Evolutionary conservation across 1,284 basidiomycete species (phyloP), one percentile per base, ranked within the genome.

Genomic region (Apiotrichum brassicae): DNA sequence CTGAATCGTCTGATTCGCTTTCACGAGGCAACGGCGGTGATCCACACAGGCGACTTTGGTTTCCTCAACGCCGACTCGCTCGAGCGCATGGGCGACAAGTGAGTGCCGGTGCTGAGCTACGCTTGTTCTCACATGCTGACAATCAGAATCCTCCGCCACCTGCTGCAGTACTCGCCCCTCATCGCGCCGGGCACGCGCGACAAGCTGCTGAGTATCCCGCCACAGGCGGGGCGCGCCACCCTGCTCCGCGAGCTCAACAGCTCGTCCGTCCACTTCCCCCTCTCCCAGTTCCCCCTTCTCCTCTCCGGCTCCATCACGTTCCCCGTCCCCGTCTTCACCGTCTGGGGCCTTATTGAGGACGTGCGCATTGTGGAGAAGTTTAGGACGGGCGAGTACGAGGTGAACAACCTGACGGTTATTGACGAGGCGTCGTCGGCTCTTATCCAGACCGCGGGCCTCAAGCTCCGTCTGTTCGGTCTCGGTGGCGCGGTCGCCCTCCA

Each of bases 41-140:
- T 99, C 57, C 94, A 98, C 73, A 97, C 93, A 0, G 95, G 95
- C 49, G 95, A 99, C 77, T 98, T 98, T 83, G 95, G 95, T 51
- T 97, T 98, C 75, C 95, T 95, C 73, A 90, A 92, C 71, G 76
- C 80, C 19, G 80, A 81, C 53, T 91, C 86, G 69, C 77, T 95
- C 47, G 86, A 86, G 34, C 79, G 89, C 58, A 94, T 97, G 77
- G 88, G 86, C 65, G 92, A 95, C 79, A 82, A 89, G 76, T 78
- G 56, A 60, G 75, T 60, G 3, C 22, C 25, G 32, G n/a, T 26
- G 25, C 18, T 13, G 18, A 20, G 14, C 25, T 43, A 41, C 28
- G 28, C 14, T 9, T 34, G 33, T 34, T 14, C 14, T 30, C 8
- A 4, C 7, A 16, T 19, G 37, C 54, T 56, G 25, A 56, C 48